Percentiles rank a stretch among this genome's conserved stretches.
These are phyloP conservation scores for Claviceps sp. DNA, from an alignment of 2,329 filamentous ascomycete species.

Conservation along the genomic window DNA sequence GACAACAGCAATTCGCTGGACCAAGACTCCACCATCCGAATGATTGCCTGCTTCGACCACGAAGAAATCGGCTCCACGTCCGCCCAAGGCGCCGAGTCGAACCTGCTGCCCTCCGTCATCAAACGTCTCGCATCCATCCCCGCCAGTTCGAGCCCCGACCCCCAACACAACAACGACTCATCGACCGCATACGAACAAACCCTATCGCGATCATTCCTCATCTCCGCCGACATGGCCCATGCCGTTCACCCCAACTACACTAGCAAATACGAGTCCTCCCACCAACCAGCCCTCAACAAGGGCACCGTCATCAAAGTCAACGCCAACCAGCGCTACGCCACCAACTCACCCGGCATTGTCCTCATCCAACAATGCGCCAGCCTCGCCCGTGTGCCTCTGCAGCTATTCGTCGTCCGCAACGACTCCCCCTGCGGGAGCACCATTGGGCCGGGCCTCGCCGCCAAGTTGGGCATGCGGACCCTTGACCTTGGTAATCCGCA, in stretches of 20 bases:
- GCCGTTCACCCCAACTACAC: constrained; percentile 91
- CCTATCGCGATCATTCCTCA: constrained; percentile 76
- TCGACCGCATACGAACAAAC: constrained; percentile 88
- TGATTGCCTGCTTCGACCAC: constrained; percentile 94
- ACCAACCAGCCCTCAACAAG: constrained; percentile 91
- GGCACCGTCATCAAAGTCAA: constrained; percentile 97
- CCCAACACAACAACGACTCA: constrained; percentile 47
- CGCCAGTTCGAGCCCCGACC: constrained; percentile 44
- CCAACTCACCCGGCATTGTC: constrained; percentile 90
- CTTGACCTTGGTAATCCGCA: constrained; percentile 90
- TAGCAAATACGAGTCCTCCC: constrained; percentile 79
- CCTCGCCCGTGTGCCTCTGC: constrained; percentile 64
- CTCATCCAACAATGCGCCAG: constrained; percentile 78
- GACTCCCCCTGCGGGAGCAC: constrained; percentile 91
- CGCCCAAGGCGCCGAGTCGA: constrained; percentile 87
- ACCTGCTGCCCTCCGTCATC: constrained; percentile 76
- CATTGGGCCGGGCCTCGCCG: constrained; percentile 92
- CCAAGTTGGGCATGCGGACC: constrained; percentile 73
- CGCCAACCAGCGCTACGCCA: constrained; percentile 92
- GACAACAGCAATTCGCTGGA: constrained; percentile 51
- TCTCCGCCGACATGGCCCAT: constrained; percentile 97
- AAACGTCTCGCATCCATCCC: constrained; percentile 75
- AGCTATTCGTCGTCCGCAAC: constrained; percentile 93
- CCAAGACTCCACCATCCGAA: constrained; percentile 66
- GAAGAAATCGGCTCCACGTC: constrained; percentile 92